These are phyloP conservation scores for Trichomonas tenax DNA, from an alignment of 208 protist species.

Conservation along the genomic window DNA sequence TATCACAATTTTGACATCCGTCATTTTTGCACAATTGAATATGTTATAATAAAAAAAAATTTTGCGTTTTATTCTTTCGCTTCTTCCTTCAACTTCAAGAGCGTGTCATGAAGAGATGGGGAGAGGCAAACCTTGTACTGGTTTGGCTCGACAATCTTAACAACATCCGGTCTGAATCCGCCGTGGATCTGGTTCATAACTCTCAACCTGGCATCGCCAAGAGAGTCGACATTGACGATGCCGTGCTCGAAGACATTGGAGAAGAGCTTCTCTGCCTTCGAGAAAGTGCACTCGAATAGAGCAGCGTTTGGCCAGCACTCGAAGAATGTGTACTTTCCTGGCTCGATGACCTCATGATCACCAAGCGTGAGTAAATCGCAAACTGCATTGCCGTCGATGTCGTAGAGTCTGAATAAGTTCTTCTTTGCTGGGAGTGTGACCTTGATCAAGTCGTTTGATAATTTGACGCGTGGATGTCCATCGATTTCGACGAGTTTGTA, in stretches of 20 bases:
- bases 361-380: slow-evolving; percentile 41
- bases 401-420: slow-evolving; percentile 47
- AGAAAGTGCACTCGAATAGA: not conserved
- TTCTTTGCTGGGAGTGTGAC: slow-evolving; percentile 57
- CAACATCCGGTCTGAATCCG: not conserved
- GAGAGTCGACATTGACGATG: not conserved
- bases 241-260: not conserved
- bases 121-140: slow-evolving; percentile 26
- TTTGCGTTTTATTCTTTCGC: not conserved
- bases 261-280: not conserved
- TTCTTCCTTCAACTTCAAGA: not conserved
- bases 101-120: not conserved
- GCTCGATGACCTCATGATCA: not conserved
- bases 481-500: slow-evolving; percentile 64
- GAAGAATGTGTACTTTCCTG: not conserved
- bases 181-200: not conserved
- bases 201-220: not conserved
- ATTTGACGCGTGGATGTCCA: slow-evolving; percentile 58
- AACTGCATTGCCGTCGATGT: slow-evolving; percentile 38
- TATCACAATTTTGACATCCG: too few relatives aligned
- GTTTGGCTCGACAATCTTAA: slow-evolving; percentile 15
- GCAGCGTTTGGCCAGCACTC: not conserved
- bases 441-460: slow-evolving; percentile 48
- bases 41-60: not conserved
- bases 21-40: too few relatives aligned